Evolutionary conservation across 2,329 filamentous ascomycete species (phyloP).

Genomic region (Mollisiaceae sp.): DNA sequence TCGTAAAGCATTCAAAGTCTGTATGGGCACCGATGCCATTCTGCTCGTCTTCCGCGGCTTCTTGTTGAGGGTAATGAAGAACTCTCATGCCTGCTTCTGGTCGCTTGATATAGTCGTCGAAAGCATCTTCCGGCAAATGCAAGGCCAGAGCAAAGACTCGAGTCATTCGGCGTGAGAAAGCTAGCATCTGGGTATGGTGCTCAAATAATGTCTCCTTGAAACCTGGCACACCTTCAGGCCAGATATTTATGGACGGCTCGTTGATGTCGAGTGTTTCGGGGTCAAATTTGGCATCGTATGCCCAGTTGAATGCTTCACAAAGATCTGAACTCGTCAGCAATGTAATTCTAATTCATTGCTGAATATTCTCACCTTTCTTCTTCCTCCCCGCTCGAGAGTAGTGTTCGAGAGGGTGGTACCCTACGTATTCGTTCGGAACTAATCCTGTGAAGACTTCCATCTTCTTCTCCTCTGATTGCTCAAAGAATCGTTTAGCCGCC

Average conservation of each 20-base stretch:
- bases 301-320: constrained; percentile 35
- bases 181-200: constrained; percentile 46
- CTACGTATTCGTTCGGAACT: constrained; percentile 42
- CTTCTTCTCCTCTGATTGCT: constrained; percentile 34
- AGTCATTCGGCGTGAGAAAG: constrained; percentile 52
- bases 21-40: constrained; percentile 47
- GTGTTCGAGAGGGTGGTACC: constrained; percentile 30
- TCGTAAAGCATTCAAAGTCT: constrained; percentile 51
- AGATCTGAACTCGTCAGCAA: constrained; percentile 24
- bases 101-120: constrained; percentile 55
- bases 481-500: constrained; percentile 31
- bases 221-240: constrained; percentile 30
- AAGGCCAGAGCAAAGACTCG: constrained; percentile 58
- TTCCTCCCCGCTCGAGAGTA: constrained; percentile 28
- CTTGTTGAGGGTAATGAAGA: constrained; percentile 38
- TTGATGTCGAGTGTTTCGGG: constrained; percentile 18
- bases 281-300: constrained; percentile 29
- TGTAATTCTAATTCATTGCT: background rate
- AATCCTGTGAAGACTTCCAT: constrained; percentile 36
- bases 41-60: constrained; percentile 22
- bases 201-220: constrained; percentile 42
- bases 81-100: constrained; percentile 49
- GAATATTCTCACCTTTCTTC: constrained; percentile 23
- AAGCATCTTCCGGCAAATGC: constrained; percentile 54
- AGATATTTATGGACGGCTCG: constrained; percentile 29